Conservation (phyloP, 1,284 basidiomycete species). For the Puccinia novopanici region DNA sequence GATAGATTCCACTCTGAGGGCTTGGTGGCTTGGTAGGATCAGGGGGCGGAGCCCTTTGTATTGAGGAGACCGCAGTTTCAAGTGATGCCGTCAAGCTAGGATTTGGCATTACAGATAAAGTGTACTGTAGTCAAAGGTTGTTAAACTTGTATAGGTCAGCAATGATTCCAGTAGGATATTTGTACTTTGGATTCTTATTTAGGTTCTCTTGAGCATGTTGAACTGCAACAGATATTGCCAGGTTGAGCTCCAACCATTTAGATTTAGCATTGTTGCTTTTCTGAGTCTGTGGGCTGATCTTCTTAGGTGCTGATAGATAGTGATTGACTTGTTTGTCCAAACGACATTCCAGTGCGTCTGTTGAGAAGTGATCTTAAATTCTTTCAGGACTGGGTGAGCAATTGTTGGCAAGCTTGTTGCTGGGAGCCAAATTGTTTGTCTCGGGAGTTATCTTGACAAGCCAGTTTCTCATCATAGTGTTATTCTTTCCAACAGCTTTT, state of each 20-base stretch:
- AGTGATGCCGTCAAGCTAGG: slow-evolving; percentile 26
- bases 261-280: not conserved
- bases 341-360: not conserved
- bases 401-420: not conserved
- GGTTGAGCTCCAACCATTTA: not conserved
- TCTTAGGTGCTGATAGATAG: not conserved
- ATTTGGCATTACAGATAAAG: not conserved
- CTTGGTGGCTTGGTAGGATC: not conserved
- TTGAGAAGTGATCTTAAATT: not conserved
- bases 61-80: slow-evolving; percentile 9
- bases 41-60: not conserved
- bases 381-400: not conserved
- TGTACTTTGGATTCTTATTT: not conserved
- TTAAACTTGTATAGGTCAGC: slow-evolving; percentile 10
- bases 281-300: not conserved
- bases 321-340: not conserved
- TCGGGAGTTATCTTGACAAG: not conserved
- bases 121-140: not conserved
- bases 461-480: not conserved
- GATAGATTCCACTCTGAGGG: slow-evolving; percentile 6
- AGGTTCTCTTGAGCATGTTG: not conserved
- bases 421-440: not conserved
- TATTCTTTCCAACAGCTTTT: not conserved
- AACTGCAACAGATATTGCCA: not conserved
- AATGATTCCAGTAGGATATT: not conserved